Percentiles rank a stretch among this genome's conserved stretches.
Evolutionary conservation across 768 basidiomycete species (phyloP).

Genomic region (Naganishia kalamii): DNA sequence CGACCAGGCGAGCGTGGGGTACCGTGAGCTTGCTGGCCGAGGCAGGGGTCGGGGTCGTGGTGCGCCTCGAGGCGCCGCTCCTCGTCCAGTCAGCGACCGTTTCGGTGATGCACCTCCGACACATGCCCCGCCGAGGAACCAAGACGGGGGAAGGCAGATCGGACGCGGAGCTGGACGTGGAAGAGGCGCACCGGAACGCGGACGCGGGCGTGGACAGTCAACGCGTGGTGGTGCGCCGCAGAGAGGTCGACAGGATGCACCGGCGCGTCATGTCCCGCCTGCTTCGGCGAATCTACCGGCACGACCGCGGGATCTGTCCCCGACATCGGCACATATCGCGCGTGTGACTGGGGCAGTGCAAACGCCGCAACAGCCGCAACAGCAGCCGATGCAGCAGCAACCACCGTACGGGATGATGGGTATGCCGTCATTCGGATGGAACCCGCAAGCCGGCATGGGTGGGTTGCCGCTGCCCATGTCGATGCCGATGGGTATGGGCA

Average conservation of each 20-base stretch:
- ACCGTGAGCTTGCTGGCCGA: background rate
- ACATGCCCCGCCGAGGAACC: slow-evolving; percentile 1
- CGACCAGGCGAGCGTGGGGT: slow-evolving; percentile 4
- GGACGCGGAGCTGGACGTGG: slow-evolving; percentile 22
- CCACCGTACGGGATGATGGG: slow-evolving; percentile 1
- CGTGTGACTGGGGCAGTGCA: slow-evolving; percentile 7
- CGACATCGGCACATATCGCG: slow-evolving; percentile 22
- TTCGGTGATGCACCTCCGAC: slow-evolving; percentile 12
- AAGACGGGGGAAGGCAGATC: slow-evolving; percentile 20
- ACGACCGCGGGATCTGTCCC: slow-evolving; percentile 21
- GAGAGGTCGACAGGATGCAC: slow-evolving; percentile 6
- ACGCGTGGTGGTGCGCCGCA: slow-evolving; percentile 15
- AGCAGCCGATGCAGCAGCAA: slow-evolving; percentile 14
- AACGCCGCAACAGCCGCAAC: background rate
- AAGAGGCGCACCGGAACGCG: slow-evolving; percentile 14
- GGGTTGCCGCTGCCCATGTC: background rate
- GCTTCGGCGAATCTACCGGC: slow-evolving; percentile 11
- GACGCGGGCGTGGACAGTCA: slow-evolving; percentile 25
- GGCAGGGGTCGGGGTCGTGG: slow-evolving; percentile 1
- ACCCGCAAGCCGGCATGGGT: slow-evolving; percentile 4
- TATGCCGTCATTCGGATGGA: slow-evolving; percentile 5
- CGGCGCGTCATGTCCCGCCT: background rate
- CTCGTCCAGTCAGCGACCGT: background rate
- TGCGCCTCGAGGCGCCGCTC: background rate
- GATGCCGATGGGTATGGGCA: slow-evolving; percentile 18